Evolutionary conservation across 2,329 filamentous ascomycete genomes (phyloP), one percentile per base, ranked within the genome.

Genomic region (Scytalidium sp.): DNA sequence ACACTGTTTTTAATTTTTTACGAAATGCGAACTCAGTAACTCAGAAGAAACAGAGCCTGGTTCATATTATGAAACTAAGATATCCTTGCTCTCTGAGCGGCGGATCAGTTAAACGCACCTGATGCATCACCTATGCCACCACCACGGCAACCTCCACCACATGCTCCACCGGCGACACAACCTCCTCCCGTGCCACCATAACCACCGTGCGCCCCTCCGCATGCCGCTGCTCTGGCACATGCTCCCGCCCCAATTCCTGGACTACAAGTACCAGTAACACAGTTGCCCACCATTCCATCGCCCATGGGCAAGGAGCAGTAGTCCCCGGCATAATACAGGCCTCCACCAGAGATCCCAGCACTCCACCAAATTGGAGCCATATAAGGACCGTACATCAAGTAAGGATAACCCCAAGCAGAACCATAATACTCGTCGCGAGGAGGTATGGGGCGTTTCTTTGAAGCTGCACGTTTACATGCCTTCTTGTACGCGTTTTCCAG

Each of bases 401-500:
- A 80, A 0, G 68, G 64, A 45, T 76, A 76, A 0, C 79, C 79
- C 80, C 80, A 64, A 7, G 55, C 44, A 19, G 52, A 53, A 15
- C 54, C 52, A 42, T 61, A 82, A 60, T 80, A 81, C 36, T 75
- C 63, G 3, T 79, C 70, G n/a, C 69, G 64, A 0, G 71, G 66
- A 2, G 78, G 78, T 3, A 80, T 56, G 0, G 66, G 65, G 3
- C 76, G 67, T 3, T 78, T 77, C 51, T 75, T 76, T 52, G 73
- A 75, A 51, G 69, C 66, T 0, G 79, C 78, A 1, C 79, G 71
- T 40, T 68, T 72, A 17, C 65, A 64, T 0, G 80, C 80, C 52
- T 76, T 79, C 21, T 70, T 66, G 63, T 89, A 89, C 25, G 79
- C 76, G 3, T 68, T 67, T 21, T 86, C 79, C 0, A 82, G 64